Evolutionary conservation across 805 yeast genomes (phyloP), one percentile per base, ranked within the genome.

Genomic region (Komagataella mondaviorum): DNA sequence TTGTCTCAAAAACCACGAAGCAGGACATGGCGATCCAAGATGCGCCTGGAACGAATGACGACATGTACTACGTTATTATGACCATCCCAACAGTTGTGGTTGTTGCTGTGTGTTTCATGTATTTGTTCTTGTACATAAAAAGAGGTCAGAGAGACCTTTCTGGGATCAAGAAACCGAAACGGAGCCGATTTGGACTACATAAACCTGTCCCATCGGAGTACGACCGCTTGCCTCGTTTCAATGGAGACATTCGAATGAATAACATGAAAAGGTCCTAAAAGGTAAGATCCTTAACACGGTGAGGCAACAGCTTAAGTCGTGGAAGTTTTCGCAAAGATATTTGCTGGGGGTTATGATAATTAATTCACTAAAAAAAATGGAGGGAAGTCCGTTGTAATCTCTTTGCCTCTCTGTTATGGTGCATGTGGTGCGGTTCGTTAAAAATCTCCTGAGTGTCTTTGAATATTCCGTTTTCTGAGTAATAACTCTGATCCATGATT

Each of bases 61-160:
- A 68, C 51, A 66, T 68, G 30, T 67, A 83, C 62, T 79, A 82
- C 58, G 72, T 83, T 51, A 80, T 84, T 55, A 66, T 84, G 67
- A 70, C 84, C 7, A 76, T 85, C 63, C 95, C 95, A 16, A 75
- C 85, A 1, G 72, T 75, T 47, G 89, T 84, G 17, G 64, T 78
- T 14, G 53, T 85, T 24, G 76, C 82, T 8, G 80, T 78, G 8
- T 67, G 83, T 45, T 69, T 72, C 36, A 81, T 85, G 83, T 85
- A 83, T 62, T 55, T 80, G 54, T 84, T 85, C 63, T 71, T 83
- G 10, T 71, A 69, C 58, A 52, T 76, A 50, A 85, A 83, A 59
- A 74, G 70, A 53, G 68, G 71, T 39, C 81, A 80, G 58, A 71
- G 81, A 60, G 83, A 79, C 57, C 67, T 79, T 48, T 66, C 77